phyloP scores from a whole-genome alignment of 192 early-diverging fungal genomes.

The Mortierella alpina region DNA sequence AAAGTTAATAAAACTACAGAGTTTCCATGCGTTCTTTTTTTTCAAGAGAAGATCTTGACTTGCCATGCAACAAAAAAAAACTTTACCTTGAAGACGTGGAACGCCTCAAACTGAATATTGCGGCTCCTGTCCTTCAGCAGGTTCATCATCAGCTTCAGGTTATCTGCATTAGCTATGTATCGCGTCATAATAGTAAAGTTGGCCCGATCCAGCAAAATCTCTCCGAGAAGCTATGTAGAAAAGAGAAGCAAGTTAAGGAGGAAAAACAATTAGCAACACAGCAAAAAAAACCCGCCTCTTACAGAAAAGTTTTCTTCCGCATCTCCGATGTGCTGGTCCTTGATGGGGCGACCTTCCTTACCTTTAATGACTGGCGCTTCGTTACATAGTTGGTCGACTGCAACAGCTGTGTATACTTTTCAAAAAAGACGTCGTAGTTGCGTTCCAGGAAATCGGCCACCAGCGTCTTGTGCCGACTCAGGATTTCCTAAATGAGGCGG shows the following conservation, averaged over 20 bases:
- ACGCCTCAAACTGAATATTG: constrained; percentile 99
- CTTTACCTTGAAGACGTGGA: constrained; percentile 97
- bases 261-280: not conserved
- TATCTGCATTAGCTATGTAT: constrained; percentile 92
- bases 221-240: constrained; percentile 84
- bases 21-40: not conserved
- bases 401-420: constrained; percentile 84
- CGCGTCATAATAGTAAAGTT: constrained; percentile 96
- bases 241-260: no score
- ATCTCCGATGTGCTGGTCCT: not conserved
- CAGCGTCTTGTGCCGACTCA: constrained; percentile 94
- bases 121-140: constrained; percentile 92
- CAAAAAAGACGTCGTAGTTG: constrained; percentile 94
- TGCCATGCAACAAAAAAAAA: not conserved
- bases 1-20: constrained; percentile 4
- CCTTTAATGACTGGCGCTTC: constrained; percentile 97
- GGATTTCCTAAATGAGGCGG: constrained; percentile 72
- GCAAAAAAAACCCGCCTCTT: not conserved
- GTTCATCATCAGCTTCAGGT: constrained; percentile 99
- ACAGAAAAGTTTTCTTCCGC: not conserved
- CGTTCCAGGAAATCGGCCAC: constrained; percentile 89
- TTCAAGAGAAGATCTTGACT: not conserved
- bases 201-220: constrained; percentile 94
- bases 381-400: constrained; percentile 97
- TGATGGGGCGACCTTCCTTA: constrained; percentile 33